A percentile compares a stretch with the other conserved stretches of the same genome.
These are phyloP conservation scores for Irpex sp. DNA, from an alignment of 1,284 basidiomycete species.

Conservation along the genomic window DNA sequence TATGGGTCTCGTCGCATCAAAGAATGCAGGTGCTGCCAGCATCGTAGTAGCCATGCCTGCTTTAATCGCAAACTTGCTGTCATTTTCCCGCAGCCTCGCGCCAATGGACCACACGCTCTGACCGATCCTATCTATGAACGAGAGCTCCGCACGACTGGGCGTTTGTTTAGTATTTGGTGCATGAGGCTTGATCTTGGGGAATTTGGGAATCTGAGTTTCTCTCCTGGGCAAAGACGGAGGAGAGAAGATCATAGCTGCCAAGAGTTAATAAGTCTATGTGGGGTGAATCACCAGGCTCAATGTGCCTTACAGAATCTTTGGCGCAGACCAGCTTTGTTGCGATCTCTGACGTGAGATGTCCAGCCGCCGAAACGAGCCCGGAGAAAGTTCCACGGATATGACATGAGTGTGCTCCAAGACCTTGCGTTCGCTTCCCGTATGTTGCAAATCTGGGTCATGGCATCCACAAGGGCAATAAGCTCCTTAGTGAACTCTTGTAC, in stretches of 20 bases:
- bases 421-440: conserved; percentile 49
- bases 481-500: conserved; percentile 89
- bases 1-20: conserved; percentile 69
- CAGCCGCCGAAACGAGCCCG: background rate
- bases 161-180: conserved; percentile 84
- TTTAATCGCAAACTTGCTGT: conserved; percentile 88
- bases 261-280: background rate
- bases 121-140: conserved; percentile 56
- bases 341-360: background rate
- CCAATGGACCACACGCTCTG: conserved; percentile 77
- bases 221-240: conserved; percentile 30
- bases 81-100: conserved; percentile 65
- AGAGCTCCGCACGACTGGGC: conserved; percentile 57
- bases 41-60: conserved; percentile 80
- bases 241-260: conserved; percentile 1
- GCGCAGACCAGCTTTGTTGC: conserved; percentile 1
- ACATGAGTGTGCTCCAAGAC: background rate
- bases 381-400: conserved; percentile 1
- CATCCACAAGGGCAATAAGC: conserved; percentile 75
- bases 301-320: conserved; percentile 12
- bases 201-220: conserved; percentile 41
- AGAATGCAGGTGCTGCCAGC: conserved; percentile 84
- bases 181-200: conserved; percentile 81
- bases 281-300: background rate
- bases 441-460: conserved; percentile 71